Percentiles rank a stretch among this genome's conserved stretches.
These are phyloP conservation scores for Dactylis glomerata DNA, from an alignment of 176 grass and related monocot species.

Conservation along the genomic window DNA sequence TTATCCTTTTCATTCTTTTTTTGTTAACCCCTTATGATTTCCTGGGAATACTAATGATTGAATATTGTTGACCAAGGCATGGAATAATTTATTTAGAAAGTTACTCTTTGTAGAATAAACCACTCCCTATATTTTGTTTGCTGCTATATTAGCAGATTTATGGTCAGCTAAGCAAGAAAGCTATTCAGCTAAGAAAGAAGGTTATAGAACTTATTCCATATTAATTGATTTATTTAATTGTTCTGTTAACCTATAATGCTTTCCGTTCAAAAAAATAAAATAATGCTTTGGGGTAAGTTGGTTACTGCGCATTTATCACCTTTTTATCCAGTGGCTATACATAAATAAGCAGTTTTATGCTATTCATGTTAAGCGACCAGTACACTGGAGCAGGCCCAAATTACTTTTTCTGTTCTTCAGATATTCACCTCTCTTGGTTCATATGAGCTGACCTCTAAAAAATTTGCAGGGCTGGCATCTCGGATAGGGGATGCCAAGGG, in stretches of 20 bases:
- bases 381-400: not conserved
- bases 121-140: not conserved
- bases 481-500: conserved; percentile 26
- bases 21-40: not conserved
- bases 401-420: not conserved
- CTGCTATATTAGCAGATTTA: not conserved
- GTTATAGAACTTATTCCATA: not conserved
- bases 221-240: not conserved
- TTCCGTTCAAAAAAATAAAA: no score
- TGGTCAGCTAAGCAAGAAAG: no score
- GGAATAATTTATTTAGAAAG: not conserved
- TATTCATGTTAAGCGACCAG: not conserved
- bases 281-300: not conserved
- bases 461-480: conserved; percentile 44
- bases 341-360: not conserved
- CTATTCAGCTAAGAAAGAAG: not conserved
- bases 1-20: not conserved
- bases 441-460: conserved; percentile 3
- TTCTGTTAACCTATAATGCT: conserved; percentile 6
- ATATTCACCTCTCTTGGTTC: conserved; percentile 5
- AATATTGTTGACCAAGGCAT: not conserved
- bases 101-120: not conserved
- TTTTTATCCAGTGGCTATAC: not conserved
- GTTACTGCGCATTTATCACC: not conserved
- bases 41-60: not conserved